Base-by-base conservation (phyloP, 2,329 filamentous ascomycete genomes). In the Clarireedia monteithiana region DNA sequence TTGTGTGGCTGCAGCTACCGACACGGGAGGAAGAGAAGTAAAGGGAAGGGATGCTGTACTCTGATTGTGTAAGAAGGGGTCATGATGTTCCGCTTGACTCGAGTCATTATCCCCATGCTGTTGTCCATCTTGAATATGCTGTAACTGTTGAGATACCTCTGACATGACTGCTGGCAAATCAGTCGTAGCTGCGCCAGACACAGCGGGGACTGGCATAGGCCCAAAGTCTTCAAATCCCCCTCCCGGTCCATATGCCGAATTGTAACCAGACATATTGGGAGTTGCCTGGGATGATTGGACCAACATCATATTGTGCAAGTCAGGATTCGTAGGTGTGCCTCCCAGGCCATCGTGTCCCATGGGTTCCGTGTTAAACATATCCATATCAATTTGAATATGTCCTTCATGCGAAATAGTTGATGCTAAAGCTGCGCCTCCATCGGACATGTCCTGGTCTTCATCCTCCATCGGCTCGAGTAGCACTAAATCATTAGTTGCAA, bases 401-500 rank as follows among this genome's bases (percentile, higher is more conserved):
- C 60, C 58, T 23, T 60, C 59, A 48, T 66, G 59, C 12, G 63
- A 60, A 23, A 58, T 45, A 23, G 60, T 60, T 56, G 62, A 58
- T 15, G 51, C 60, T 49, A 65, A 58, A 27, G 55, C 50, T 24
- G 52, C 64, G 23, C 64, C 66, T 46, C 63, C 64, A 42, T 67
- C 66, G 12, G 64, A 64, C 66, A 68, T 68, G 44, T 67, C 64
- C 53, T 61, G 61, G 51, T 67, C 64, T 48, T 65, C 64, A 44
- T 67, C 64, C 36, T 47, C 55, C 45, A 55, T 48, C 23, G 26
- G 17, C n/a, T 58, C 50, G 7, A 48, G 50, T 6, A 48, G 39
- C 2, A 59, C 58, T 24, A 48, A 38, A 36, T 50, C 50, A n/a
- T 58, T 50, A 15, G 60, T 61, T 39, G 51, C 44, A 17, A 58